Percentiles rank a stretch among this genome's conserved stretches.
Conservation (phyloP, 1,284 basidiomycete species). For the Trichosporon sp. region DNA sequence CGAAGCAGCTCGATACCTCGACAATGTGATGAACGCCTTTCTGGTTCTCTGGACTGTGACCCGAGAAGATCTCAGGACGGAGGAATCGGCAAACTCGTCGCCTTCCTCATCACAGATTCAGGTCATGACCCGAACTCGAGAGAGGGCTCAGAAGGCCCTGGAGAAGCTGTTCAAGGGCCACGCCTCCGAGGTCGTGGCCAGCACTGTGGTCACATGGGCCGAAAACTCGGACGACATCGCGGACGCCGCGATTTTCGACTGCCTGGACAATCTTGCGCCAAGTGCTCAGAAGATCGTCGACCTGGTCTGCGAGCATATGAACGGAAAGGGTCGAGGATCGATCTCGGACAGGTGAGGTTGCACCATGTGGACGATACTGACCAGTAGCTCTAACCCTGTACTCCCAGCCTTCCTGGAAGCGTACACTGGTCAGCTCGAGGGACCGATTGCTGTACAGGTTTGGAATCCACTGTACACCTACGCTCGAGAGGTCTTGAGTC, state of each 20-base stretch:
- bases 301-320: slow-evolving; percentile 69
- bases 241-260: slow-evolving; percentile 62
- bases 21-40: slow-evolving; percentile 34
- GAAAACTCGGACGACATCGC: slow-evolving; percentile 25
- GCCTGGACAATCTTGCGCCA: slow-evolving; percentile 74
- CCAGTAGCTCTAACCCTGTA: slow-evolving; percentile 48
- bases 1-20: slow-evolving; percentile 29
- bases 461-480: slow-evolving; percentile 77
- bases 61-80: background rate
- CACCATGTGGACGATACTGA: slow-evolving; percentile 56
- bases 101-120: slow-evolving; percentile 37
- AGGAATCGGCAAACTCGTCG: background rate
- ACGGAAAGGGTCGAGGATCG: slow-evolving; percentile 53
- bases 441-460: slow-evolving; percentile 82
- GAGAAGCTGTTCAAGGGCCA: slow-evolving; percentile 80
- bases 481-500: slow-evolving; percentile 66
- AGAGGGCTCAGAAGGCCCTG: slow-evolving; percentile 67
- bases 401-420: slow-evolving; percentile 66
- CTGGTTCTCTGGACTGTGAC: slow-evolving; percentile 38
- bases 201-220: slow-evolving; percentile 37
- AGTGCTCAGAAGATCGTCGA: slow-evolving; percentile 84
- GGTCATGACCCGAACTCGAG: slow-evolving; percentile 42
- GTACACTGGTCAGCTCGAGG: slow-evolving; percentile 78
- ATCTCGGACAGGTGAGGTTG: slow-evolving; percentile 54
- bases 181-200: slow-evolving; percentile 71